Conservation (phyloP, 805 yeast genomes). For the Candida railenensis region DNA sequence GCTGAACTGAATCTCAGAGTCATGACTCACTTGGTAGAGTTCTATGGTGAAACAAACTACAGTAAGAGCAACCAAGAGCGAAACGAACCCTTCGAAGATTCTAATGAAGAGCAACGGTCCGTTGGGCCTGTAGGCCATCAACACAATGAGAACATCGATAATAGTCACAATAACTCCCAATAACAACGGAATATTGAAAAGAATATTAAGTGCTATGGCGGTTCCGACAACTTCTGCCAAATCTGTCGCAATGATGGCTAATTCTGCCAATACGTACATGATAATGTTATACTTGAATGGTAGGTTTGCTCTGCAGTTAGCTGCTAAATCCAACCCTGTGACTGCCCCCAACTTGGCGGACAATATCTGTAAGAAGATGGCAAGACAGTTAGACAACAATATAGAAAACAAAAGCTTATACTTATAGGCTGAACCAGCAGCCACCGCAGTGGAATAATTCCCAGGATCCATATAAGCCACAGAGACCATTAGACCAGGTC, state of each 20-base stretch:
- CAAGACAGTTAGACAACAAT: slow-evolving; percentile 77
- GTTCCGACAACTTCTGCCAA: slow-evolving; percentile 98
- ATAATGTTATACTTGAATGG: slow-evolving; percentile 58
- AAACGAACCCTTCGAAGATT: slow-evolving; percentile 78
- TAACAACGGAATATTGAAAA: slow-evolving; percentile 75
- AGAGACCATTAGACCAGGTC: slow-evolving; percentile 93
- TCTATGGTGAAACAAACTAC: slow-evolving; percentile 84
- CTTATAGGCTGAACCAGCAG: slow-evolving; percentile 86
- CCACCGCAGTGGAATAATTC: slow-evolving; percentile 91
- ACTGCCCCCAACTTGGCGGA: slow-evolving; percentile 91
- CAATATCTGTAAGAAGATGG: slow-evolving; percentile 79
- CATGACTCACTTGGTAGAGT: slow-evolving; percentile 62
- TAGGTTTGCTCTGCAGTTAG: slow-evolving; percentile 75
- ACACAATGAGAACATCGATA: slow-evolving; percentile 78
- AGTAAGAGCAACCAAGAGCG: slow-evolving; percentile 73
- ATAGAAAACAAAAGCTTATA: slow-evolving; percentile 78
- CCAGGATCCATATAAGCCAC: slow-evolving; percentile 99
- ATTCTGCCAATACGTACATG: slow-evolving; percentile 77
- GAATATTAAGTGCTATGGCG: slow-evolving; percentile 85
- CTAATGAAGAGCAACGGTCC: slow-evolving; percentile 79
- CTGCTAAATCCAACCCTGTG: slow-evolving; percentile 90
- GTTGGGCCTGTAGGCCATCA: slow-evolving; percentile 83
- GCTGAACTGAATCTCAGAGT: slow-evolving; percentile 43
- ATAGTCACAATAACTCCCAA: slow-evolving; percentile 84
- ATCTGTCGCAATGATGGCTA: slow-evolving; percentile 93